A percentile compares a stretch with the other conserved stretches of the same genome.
These are phyloP conservation scores for Gamarada debralockiae DNA, from an alignment of 495 filamentous ascomycete genomes.

Conservation along the genomic window DNA sequence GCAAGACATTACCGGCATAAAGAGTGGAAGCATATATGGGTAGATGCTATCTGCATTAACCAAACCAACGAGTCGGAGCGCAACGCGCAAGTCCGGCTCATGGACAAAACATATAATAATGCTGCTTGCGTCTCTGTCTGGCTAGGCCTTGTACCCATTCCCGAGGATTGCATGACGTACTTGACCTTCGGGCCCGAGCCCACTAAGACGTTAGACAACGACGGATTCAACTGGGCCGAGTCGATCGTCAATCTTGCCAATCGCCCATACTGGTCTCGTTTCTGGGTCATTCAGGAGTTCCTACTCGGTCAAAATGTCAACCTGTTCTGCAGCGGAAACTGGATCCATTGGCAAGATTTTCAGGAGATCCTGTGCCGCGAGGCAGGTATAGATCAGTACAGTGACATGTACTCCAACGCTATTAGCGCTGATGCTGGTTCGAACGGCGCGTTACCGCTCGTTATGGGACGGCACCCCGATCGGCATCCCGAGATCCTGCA, in stretches of 20 bases:
- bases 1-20: background rate
- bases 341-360: conserved; percentile 13
- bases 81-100: conserved; percentile 27
- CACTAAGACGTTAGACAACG: conserved; percentile 13
- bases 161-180: background rate
- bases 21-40: conserved; percentile 23
- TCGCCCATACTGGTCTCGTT: conserved; percentile 13
- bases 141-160: conserved; percentile 18
- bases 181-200: background rate
- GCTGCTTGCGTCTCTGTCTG: conserved; percentile 23
- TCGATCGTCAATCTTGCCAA: conserved; percentile 13
- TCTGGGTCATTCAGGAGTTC: conserved; percentile 14
- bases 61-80: conserved; percentile 23
- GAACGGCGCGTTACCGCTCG: conserved; percentile 4
- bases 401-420: background rate
- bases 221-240: conserved; percentile 15
- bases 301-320: conserved; percentile 8
- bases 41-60: conserved; percentile 27
- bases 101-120: conserved; percentile 27
- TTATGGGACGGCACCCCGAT: conserved; percentile 6
- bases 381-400: background rate
- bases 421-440: background rate
- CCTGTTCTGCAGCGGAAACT: conserved; percentile 13
- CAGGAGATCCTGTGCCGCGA: conserved; percentile 20
- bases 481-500: conserved; percentile 9